Base-by-base conservation (phyloP, 768 basidiomycete genomes). In the Boletus pseudo-olivaceus region DNA sequence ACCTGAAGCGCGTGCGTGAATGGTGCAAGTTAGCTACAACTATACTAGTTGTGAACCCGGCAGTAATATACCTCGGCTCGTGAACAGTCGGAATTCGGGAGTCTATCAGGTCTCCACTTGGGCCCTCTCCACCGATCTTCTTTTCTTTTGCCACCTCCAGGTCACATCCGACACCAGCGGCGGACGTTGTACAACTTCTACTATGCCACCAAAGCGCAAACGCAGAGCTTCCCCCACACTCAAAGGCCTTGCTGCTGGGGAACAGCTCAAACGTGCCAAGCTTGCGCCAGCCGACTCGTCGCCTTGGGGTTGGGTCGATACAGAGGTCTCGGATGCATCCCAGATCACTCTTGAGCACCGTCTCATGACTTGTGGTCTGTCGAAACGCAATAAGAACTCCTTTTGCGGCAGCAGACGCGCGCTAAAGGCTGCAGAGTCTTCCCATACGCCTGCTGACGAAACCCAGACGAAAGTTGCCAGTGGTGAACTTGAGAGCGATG, bases 261-360 rank as follows among this genome's bases (percentile, higher is more conserved):
- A 88, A 72, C 75, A 76, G 23, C 77, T 88, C 60, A 85, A 83
- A 61, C 80, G 83, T 47, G 72, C 75, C 53, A 77, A 77, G 50
- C 75, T 83, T 15, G 70, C 78, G n/a, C 72, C 73, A 27, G 71
- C 72, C 39, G 70, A 71, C 39, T 68, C 75, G 51, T 76, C 80
- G 32, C 72, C 80, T n/a, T 93, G 92, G 92, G 79, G 78, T 47
- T 95, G 92, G 92, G 86, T 91, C 47, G 84, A 80, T 47, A 79
- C 84, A 41, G 83, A 87, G 62, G 85, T 83, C 47, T 70, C 70
- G 17, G 71, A 78, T 49, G 64, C 75, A 53, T 78, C 79, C 3
- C 71, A 81, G n/a, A 89, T 95, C 58, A 81, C 85, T 17, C 63
- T 73, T 35, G 83, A 86, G 51, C 88, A 93, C 64, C 75, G 79